Conservation (phyloP, 2,329 filamentous ascomycete species). For the Diplodia corticola region DNA sequence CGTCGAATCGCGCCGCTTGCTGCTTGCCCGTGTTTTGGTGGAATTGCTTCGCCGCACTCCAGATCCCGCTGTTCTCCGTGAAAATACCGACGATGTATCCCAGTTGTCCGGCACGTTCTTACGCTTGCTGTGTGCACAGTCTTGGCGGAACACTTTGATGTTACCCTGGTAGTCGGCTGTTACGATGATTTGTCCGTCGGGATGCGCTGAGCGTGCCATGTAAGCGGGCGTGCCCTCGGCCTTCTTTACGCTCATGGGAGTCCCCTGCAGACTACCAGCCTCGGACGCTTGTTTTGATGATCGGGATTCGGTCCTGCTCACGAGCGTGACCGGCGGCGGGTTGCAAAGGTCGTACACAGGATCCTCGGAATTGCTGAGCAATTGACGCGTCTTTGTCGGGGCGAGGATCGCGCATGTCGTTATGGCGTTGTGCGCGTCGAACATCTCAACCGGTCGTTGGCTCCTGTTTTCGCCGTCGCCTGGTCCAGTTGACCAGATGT, state of each 20-base stretch:
- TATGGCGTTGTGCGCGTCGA: slow-evolving; percentile 85
- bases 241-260: slow-evolving; percentile 37
- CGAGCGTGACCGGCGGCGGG: slow-evolving; percentile 81
- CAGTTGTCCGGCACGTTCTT: slow-evolving; percentile 58
- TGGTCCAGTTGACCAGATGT: slow-evolving; percentile 77
- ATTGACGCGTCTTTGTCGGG: slow-evolving; percentile 72
- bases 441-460: slow-evolving; percentile 81
- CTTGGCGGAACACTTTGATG: slow-evolving; percentile 94
- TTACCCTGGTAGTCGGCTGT: slow-evolving; percentile 84
- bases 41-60: slow-evolving; percentile 48
- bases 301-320: slow-evolving; percentile 68
- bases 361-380: slow-evolving; percentile 79
- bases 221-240: slow-evolving; percentile 73
- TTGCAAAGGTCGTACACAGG: slow-evolving; percentile 97
- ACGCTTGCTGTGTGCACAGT: slow-evolving; percentile 82
- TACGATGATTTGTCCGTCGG: slow-evolving; percentile 84
- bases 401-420: slow-evolving; percentile 89
- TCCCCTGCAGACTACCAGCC: slow-evolving; percentile 38
- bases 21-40: slow-evolving; percentile 56
- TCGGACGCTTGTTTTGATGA: slow-evolving; percentile 50
- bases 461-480: slow-evolving; percentile 68
- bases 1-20: slow-evolving; percentile 47
- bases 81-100: slow-evolving; percentile 77
- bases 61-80: slow-evolving; percentile 52
- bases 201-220: slow-evolving; percentile 71